Evolutionary conservation across 139 green algal species (phyloP), one percentile per base, ranked within the genome.

Genomic region (Closterium sp.): DNA sequence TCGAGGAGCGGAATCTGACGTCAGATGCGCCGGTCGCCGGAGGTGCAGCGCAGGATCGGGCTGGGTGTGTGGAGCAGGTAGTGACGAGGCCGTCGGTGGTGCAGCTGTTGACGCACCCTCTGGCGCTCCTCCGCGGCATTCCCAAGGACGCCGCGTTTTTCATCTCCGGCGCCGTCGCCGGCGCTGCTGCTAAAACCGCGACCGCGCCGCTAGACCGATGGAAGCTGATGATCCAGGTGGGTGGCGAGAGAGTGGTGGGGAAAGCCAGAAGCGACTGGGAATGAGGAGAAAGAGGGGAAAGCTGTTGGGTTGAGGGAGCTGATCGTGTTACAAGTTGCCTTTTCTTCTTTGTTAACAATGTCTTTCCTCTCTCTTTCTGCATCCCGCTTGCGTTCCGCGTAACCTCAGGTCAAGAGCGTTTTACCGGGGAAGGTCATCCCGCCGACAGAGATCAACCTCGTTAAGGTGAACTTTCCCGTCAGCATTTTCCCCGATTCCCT

Each of bases 171-270:
- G 97, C 97, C 19, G 42, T 97, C 31, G 96, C 97, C 7, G 97
- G 97, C 22, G 97, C 97, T 11, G 86, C 98, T 4, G 97, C 96
- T 27, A 98, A 98, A 94, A 97, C 96, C 3, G 34, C 97, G 24
- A 98, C 97, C 22, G 97, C 97, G 19, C 97, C 97, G 9, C 92
- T 98, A 22, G 97, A 98, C 91, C 88, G 97, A 2, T 95, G 98
- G 5, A 98, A 98, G 94, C 89, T 96, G 27, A 90, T 94, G 85
- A 91, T 94, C 89, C 93, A 93, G 90, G 90, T 93, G 85, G 13
- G 85, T 29, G 85, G 19, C 10, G 28, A 17, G 22, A 32, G 22
- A 6, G 85, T 87, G 10, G n/a, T 87, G 21, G n/a, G 73, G 85
- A 88, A 50, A 87, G 84, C 6, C 28, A 0, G n/a, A 31, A 29